Percentiles rank a stretch among this genome's conserved stretches.
These are phyloP conservation scores for Gossypium australe DNA, from an alignment of 345 rosid genomes.

Conservation along the genomic window DNA sequence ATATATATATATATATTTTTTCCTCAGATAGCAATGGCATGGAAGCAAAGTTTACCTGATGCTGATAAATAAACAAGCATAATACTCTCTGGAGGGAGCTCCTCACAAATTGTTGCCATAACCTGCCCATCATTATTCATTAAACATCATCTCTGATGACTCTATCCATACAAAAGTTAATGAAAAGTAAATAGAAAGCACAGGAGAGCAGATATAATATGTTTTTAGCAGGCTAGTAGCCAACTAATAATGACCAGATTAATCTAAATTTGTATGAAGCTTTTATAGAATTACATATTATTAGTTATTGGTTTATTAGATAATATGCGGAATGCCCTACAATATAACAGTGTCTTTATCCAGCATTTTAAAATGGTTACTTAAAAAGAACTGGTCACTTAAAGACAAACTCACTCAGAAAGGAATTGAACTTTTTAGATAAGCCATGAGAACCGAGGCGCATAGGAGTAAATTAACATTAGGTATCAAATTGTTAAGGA, in stretches of 20 bases:
- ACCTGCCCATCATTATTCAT: slow-evolving; percentile 46
- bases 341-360: not conserved
- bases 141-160: slow-evolving; percentile 8
- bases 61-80: slow-evolving; percentile 80
- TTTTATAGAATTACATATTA: slow-evolving; percentile 4
- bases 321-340: not conserved
- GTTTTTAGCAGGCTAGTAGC: not conserved
- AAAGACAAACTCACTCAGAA: not conserved
- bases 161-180: not conserved
- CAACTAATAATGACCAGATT: not conserved
- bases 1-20: not conserved
- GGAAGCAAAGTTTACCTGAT: slow-evolving; percentile 50
- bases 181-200: not conserved
- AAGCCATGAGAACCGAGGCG: not conserved
- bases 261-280: not conserved
- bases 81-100: slow-evolving; percentile 77
- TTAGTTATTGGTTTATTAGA: not conserved
- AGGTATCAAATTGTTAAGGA: not conserved
- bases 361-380: not conserved
- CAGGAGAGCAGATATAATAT: not conserved
- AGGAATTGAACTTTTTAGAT: not conserved
- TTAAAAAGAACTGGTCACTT: not conserved
- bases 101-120: slow-evolving; percentile 83
- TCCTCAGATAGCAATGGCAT: slow-evolving; percentile 11
- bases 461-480: not conserved